Base-by-base conservation (phyloP, 1,284 basidiomycete species). In the Malassezia vespertilionis region DNA sequence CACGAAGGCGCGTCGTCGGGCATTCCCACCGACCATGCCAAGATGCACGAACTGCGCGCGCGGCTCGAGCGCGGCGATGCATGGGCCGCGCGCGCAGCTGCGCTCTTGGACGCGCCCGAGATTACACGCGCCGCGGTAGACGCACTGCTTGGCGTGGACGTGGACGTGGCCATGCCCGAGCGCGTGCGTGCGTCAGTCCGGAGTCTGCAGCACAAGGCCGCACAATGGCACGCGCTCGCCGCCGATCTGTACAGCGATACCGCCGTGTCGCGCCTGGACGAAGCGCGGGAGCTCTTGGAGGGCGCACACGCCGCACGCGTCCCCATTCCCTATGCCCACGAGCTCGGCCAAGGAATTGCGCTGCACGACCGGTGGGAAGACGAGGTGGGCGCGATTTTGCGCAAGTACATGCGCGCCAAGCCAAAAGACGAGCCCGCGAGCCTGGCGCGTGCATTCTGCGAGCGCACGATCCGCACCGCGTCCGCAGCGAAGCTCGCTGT, bases 1-100 rank as follows among this genome's bases (percentile, higher is more conserved):
- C 71, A 73, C 2, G 81, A 84, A 22, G 83, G 82, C 18, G 75
- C 76, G n/a, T 73, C 75, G 4, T 84, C 82, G 71, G 78, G 77
- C 44, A 72, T 89, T n/a, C 63, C 76, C 8, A 57, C 74, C 9
- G 9, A 28, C 20, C 50, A 60, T 28, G 46, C 46, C 28, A 32
- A 58, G 27, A 37, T 54, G 27, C 43, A 36, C 10, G 47, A 54
- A 6, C 57, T 68, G 18, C 41, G 49, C 22, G 39, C 47, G 20
- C 53, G 54, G 10, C 46, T 40, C 20, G 40, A 46, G 21, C 50
- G 43, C 5, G 65, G 63, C 15, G 42, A 49, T 8, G 54, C 44
- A 17, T 67, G 65, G 65, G 49, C 44, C 14, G 42, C 33, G 20
- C 27, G 18, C 4, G 55, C 44, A 1, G n/a, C 2, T 0, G 17